These are phyloP conservation scores for Rhazya stricta DNA, from an alignment of 257 asterid genomes.

Conservation along the genomic window DNA sequence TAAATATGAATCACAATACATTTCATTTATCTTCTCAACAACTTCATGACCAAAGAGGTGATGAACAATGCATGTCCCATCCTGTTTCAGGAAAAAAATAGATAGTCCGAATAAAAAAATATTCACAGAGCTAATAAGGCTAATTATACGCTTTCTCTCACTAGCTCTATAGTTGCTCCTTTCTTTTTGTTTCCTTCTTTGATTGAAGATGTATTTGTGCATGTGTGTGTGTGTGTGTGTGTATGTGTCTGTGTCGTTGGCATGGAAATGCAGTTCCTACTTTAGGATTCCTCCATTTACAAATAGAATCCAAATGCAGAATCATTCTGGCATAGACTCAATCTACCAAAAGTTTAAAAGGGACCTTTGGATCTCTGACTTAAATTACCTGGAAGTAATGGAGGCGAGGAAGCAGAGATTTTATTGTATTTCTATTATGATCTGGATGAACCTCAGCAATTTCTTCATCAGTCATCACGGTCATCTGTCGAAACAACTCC, in stretches of 20 bases:
- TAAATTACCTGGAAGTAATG: slow-evolving; percentile 79
- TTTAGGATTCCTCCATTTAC: neutral
- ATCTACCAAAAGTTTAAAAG: neutral
- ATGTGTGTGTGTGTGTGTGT: neutral
- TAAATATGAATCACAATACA: slow-evolving; percentile 85
- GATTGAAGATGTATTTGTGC: neutral
- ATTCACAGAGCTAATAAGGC: neutral
- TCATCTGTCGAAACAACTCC: slow-evolving; percentile 84
- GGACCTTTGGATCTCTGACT: neutral
- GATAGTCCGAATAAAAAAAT: neutral
- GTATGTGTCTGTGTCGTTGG: neutral
- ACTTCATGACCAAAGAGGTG: slow-evolving; percentile 95
- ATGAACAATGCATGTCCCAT: slow-evolving; percentile 94
- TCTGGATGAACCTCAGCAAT: slow-evolving; percentile 73
- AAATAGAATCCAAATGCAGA: neutral
- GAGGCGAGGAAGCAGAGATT: slow-evolving; percentile 82
- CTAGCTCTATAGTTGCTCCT: too few relatives aligned
- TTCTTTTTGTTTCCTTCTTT: neutral
- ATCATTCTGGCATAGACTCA: neutral
- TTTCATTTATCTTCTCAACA: slow-evolving; percentile 68
- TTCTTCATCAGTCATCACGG: slow-evolving; percentile 85
- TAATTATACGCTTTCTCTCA: neutral
- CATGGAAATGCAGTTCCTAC: neutral
- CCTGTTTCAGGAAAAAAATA: slow-evolving; percentile 39
- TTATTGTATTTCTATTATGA: slow-evolving; percentile 58